Evolutionary conservation across 1,284 basidiomycete genomes (phyloP).

Genomic region (Irpex sp.): DNA sequence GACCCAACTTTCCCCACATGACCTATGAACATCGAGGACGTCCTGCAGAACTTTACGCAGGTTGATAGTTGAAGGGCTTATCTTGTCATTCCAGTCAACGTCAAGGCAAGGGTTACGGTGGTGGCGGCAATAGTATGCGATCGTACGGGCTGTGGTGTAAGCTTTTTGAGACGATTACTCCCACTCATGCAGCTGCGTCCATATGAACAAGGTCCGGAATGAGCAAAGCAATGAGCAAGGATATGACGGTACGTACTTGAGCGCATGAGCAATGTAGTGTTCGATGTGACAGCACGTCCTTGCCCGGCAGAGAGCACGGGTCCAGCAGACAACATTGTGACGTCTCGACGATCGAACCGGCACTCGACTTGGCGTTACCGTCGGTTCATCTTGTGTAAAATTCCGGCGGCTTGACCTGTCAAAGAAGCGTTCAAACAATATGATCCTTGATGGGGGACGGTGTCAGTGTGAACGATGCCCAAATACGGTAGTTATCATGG

Average conservation of each 20-base stretch:
- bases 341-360: background rate
- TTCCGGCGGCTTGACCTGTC: background rate
- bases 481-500: background rate
- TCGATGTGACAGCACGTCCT: background rate
- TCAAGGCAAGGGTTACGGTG: background rate
- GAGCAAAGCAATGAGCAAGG: background rate
- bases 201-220: background rate
- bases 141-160: background rate
- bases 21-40: background rate
- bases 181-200: background rate
- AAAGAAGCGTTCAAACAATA: slow-evolving; percentile 1
- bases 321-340: background rate
- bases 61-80: background rate
- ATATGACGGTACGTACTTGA: background rate
- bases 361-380: background rate
- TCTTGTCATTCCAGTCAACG: background rate
- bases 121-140: background rate
- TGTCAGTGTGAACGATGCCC: background rate
- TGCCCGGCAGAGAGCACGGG: background rate
- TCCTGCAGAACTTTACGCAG: background rate
- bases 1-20: background rate
- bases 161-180: background rate
- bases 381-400: background rate
- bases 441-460: background rate
- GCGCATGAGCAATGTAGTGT: background rate